These are phyloP conservation scores for Melastoma candidum DNA, from an alignment of 441 rosid genomes.

Conservation along the genomic window DNA sequence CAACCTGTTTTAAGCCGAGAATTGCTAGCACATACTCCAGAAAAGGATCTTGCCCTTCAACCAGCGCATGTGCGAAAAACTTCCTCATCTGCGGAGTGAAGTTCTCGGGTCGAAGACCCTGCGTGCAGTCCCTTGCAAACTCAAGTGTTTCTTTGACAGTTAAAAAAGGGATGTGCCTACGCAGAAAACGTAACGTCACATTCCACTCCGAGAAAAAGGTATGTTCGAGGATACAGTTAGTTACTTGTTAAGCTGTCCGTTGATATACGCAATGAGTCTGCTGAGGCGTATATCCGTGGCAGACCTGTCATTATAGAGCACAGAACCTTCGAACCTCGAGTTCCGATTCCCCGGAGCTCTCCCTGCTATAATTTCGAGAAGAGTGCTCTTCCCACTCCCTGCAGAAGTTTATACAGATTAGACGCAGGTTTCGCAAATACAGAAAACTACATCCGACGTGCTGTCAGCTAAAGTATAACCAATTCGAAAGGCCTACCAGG, in stretches of 20 bases:
- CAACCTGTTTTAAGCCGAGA: slow-evolving; percentile 20
- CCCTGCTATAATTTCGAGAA: slow-evolving; percentile 1
- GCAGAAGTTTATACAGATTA: background rate
- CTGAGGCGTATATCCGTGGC: slow-evolving; percentile 20
- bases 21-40: slow-evolving; percentile 20
- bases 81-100: slow-evolving; percentile 30
- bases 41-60: slow-evolving; percentile 29
- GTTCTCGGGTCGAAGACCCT: slow-evolving; percentile 24
- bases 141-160: slow-evolving; percentile 24
- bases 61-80: slow-evolving; percentile 28
- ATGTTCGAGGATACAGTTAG: background rate
- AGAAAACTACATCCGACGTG: too few relatives aligned
- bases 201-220: too few relatives aligned
- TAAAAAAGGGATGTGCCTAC: slow-evolving; percentile 27
- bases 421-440: too few relatives aligned
- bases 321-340: background rate
- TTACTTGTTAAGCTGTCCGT: slow-evolving; percentile 22
- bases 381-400: slow-evolving; percentile 8
- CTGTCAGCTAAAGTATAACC: too few relatives aligned
- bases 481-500: slow-evolving; percentile 16
- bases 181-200: background rate
- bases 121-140: slow-evolving; percentile 30
- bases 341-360: too few relatives aligned
- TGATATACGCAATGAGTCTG: slow-evolving; percentile 20
- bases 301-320: slow-evolving; percentile 16